A percentile compares a stretch with the other conserved stretches of the same genome.
Evolutionary conservation across 2,329 filamentous ascomycete genomes (phyloP).

Genomic region (Nigrospora osmanthi): DNA sequence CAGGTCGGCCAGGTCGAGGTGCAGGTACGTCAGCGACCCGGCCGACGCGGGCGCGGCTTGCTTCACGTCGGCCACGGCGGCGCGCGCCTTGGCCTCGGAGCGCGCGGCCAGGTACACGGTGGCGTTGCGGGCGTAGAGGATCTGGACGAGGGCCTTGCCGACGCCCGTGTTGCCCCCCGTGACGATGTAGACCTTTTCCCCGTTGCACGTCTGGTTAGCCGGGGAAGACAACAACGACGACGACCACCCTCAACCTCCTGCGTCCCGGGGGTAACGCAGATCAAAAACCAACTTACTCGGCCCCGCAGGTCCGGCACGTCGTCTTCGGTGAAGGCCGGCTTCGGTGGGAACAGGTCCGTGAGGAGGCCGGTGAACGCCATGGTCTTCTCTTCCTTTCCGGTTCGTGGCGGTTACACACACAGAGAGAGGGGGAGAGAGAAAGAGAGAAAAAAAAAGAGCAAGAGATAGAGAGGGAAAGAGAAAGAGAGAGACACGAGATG

Average conservation of each 20-base stretch:
- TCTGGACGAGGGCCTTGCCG: constrained; percentile 27
- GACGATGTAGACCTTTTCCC: constrained; percentile 11
- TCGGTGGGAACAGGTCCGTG: too few species aligned
- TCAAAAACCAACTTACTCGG: constrained; percentile 9
- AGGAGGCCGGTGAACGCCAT: too few species aligned
- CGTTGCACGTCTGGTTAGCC: too few species aligned
- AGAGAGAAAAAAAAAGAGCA: too few species aligned
- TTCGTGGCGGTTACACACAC: too few species aligned
- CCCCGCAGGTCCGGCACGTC: constrained; percentile 8
- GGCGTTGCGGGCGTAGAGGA: constrained; percentile 31
- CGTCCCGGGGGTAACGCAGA: too few species aligned
- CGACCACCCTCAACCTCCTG: too few species aligned
- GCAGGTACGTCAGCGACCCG: constrained; percentile 26
- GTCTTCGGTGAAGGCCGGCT: constrained; percentile 9
- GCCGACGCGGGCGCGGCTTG: constrained; percentile 13
- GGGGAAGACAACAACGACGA: too few species aligned
- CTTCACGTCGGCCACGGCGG: constrained; percentile 30
- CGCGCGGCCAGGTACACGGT: constrained; percentile 35
- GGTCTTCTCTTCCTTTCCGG: too few species aligned
- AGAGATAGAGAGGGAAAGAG: too few species aligned
- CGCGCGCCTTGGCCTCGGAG: constrained; percentile 25
- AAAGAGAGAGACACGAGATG: too few species aligned
- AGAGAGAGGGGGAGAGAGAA: too few species aligned
- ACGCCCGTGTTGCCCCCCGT: constrained; percentile 23
- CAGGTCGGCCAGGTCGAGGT: constrained; percentile 29